Evolutionary conservation across 1,139 yeast species (phyloP), one percentile per base, ranked within the genome.

Genomic region (Zygosaccharomyces sapae): DNA sequence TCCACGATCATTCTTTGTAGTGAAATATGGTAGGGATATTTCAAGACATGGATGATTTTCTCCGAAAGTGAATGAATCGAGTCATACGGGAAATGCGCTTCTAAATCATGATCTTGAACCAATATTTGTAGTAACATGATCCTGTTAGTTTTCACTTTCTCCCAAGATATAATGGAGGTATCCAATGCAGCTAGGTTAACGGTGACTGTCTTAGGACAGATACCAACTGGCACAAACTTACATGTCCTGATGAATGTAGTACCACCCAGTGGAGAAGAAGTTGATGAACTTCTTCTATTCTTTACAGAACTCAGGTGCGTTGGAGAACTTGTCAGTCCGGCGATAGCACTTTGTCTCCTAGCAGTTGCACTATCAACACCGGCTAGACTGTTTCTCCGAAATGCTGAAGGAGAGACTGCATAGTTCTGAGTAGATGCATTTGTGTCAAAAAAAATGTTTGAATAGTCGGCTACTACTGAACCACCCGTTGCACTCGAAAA

Each of bases 381-480:
- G 1, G 56, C n/a, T n/a, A n/a, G 36, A 47, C 55, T 58, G 24
- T 53, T 54, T 40, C 53, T 48, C 22, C 62, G 52, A 36, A 57
- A 57, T 36, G 50, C 52, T 5, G 63, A 53, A 6, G 63, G 62
- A 2, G 62, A 55, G 9, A 57, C 52, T 3, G 55, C 50, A 40
- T 52, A 49, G 13, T 50, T 43, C 22, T 46, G 36, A 7, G 27
- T 18, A 9, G 46, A 12, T 7, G 46, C 49, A 35, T 43, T 43
- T 8, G 36, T 24, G 24, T 49, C 52, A 12, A 41, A 49, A 18
- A 42, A 49, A 10, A 41, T 35, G 25, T 41, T 49, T 13, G 41
- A 13, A 19, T 29, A 38, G 20, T 16, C 43, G 4, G 31, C 20
- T 19, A 37, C 27, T 7, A 41, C 13, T 7, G 44, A 25, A 33